Percentiles rank a stretch among this genome's conserved stretches.
Evolutionary conservation across 257 asterid genomes (phyloP).

Genomic region (Solanum lignicaule): DNA sequence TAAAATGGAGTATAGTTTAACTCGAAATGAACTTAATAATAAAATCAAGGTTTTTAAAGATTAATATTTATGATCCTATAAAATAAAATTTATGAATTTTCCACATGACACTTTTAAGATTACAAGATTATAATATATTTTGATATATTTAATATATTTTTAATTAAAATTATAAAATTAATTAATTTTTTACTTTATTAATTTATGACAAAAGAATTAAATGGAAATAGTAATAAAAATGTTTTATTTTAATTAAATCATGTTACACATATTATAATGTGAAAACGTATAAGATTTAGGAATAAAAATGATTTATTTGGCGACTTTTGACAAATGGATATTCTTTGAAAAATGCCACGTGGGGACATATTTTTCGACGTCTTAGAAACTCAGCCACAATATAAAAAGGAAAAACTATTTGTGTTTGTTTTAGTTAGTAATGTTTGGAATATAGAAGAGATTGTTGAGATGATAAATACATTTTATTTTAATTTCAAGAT

Average conservation of each 20-base stretch:
- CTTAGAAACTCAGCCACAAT: neutral
- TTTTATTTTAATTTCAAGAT: neutral
- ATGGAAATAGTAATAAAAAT: neutral
- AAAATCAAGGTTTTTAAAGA: neutral
- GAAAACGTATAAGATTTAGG: neutral
- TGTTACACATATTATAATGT: neutral
- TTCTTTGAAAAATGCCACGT: neutral
- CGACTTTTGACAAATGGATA: neutral
- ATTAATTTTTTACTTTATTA: too few species aligned
- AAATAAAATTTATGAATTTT: too few species aligned
- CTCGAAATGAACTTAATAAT: neutral
- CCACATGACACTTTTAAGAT: too few species aligned
- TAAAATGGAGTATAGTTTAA: neutral
- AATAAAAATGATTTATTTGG: neutral
- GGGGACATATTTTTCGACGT: neutral
- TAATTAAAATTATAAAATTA: too few species aligned
- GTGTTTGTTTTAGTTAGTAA: neutral
- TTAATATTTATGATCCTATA: neutral
- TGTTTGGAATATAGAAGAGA: fast-evolving
- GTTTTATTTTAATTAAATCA: neutral
- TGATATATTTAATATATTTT: too few species aligned
- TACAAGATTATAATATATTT: too few species aligned
- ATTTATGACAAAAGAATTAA: neutral
- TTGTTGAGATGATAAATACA: neutral
- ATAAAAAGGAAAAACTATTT: neutral